Base-by-base conservation (phyloP, 73 alveolate genomes). In the Halteria grandinella region DNA sequence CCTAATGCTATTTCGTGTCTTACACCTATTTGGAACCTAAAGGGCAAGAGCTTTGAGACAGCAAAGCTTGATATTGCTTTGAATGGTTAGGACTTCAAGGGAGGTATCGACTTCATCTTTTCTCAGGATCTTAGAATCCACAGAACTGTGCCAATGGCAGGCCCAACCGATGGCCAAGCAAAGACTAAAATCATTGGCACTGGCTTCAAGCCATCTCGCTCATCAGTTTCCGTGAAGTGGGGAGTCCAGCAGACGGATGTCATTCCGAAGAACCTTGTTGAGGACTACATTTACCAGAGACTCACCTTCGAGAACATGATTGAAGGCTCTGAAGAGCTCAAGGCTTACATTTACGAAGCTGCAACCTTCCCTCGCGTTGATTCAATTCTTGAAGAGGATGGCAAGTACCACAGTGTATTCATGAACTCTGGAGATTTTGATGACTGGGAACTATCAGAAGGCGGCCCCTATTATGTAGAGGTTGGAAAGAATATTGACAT, bases 101-200 rank as follows among this genome's bases (percentile, higher is more conserved):
- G 96, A 69, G 93, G 64, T 66, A 86, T 85, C 52, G 71, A 88
- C 55, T 79, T 90, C 44, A 83, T 25, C 17, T 77, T 90, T 55
- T 76, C 95, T 29, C 92, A 88, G 34, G 87, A 87, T 21, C 87
- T 94, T 3, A 80, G 74, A 75, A 64, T 92, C 40, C 83, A 78
- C 70, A 84, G 89, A 81, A 49, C 93, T 11, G 69, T 39, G 8
- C 98, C 98, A 0, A 71, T 76, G 31, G 70, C 96, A 53, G 98
- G 98, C 0, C 97, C 96, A 0, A 81, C 58, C 45, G 91, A 86
- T 64, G 98, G 98, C 0, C 93, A 88, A 12, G 85, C 98, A 1
- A 59, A 45, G 52, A 94, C 93, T 1, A 59, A 85, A 39, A 69
- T 94, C 37, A 71, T 78, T 50, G 98, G 98, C 31, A 83, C 93